phyloP scores from a whole-genome alignment of 257 asterid species.

The Mentha longifolia region DNA sequence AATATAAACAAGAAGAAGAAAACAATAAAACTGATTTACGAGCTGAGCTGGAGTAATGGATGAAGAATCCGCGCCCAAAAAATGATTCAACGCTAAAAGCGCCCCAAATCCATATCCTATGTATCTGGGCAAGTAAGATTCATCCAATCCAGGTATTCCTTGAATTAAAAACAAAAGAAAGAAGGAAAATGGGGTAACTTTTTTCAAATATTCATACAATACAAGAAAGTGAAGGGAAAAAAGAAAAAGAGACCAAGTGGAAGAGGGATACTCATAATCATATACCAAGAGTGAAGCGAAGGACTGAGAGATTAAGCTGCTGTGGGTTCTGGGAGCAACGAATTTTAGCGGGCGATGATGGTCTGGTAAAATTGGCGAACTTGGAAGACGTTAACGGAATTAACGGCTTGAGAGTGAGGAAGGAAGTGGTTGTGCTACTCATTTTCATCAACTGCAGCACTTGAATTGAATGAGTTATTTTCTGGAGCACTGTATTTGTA shows the following conservation, averaged over 20 bases:
- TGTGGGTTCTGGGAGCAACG: slow-evolving; percentile 50
- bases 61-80: slow-evolving; percentile 66
- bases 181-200: not conserved
- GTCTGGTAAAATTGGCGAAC: slow-evolving; percentile 18
- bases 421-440: slow-evolving; percentile 15
- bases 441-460: too few species aligned
- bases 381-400: slow-evolving; percentile 32
- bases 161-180: not conserved
- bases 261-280: not conserved
- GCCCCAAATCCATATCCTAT: slow-evolving; percentile 88
- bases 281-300: slow-evolving; percentile 91
- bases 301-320: slow-evolving; percentile 84
- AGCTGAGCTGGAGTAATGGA: slow-evolving; percentile 76
- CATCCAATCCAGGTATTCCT: slow-evolving; percentile 95
- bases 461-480: too few species aligned
- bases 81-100: slow-evolving; percentile 76
- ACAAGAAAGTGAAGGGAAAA: not conserved
- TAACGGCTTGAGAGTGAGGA: slow-evolving; percentile 33
- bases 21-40: slow-evolving; percentile 40
- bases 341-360: slow-evolving; percentile 29
- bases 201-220: not conserved
- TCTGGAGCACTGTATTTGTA: too few species aligned
- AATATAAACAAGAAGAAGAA: not conserved
- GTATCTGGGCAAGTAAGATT: slow-evolving; percentile 93
- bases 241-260: too few species aligned